Evolutionary conservation across 2,329 filamentous ascomycete genomes (phyloP).

Genomic region (Dothideomycetidae sp.): DNA sequence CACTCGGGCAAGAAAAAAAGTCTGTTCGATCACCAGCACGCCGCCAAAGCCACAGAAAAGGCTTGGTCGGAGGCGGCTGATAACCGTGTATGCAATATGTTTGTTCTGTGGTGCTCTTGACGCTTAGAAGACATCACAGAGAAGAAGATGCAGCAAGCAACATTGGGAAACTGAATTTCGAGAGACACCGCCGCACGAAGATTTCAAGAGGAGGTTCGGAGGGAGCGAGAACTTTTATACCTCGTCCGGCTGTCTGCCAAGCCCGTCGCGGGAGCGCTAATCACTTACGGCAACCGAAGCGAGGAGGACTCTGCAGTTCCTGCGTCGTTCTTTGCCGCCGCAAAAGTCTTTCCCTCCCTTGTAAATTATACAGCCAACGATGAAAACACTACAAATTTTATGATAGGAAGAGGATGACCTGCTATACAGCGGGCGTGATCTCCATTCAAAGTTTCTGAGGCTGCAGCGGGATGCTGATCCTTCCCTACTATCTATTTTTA

Average conservation of each 20-base stretch:
- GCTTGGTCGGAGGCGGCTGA: constrained; percentile 22
- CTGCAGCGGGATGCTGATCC: not conserved
- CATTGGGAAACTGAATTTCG: constrained; percentile 21
- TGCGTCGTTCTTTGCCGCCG: not conserved
- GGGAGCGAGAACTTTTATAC: constrained; percentile 7
- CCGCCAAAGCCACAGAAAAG: constrained; percentile 21
- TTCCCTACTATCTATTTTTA: not conserved
- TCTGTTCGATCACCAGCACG: constrained; percentile 23
- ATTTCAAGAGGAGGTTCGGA: constrained; percentile 14
- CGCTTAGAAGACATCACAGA: constrained; percentile 19
- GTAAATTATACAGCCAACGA: constrained; percentile 10
- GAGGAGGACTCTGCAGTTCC: too few species aligned
- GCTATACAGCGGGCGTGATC: constrained; percentile 11
- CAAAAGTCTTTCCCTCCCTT: constrained; percentile 2
- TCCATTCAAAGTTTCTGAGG: constrained; percentile 13
- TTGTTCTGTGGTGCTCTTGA: constrained; percentile 23
- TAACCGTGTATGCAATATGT: constrained; percentile 22
- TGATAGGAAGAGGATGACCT: constrained; percentile 14
- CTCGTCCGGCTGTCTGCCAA: not conserved
- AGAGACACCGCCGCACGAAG: constrained; percentile 24
- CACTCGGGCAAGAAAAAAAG: too few species aligned
- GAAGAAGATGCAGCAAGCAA: constrained; percentile 19
- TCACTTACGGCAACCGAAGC: too few species aligned
- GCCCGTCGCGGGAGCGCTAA: too few species aligned
- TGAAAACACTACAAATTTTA: constrained; percentile 11